Conservation (phyloP, 73 alveolate genomes). For the Paramecium pentaurelia region DNA sequence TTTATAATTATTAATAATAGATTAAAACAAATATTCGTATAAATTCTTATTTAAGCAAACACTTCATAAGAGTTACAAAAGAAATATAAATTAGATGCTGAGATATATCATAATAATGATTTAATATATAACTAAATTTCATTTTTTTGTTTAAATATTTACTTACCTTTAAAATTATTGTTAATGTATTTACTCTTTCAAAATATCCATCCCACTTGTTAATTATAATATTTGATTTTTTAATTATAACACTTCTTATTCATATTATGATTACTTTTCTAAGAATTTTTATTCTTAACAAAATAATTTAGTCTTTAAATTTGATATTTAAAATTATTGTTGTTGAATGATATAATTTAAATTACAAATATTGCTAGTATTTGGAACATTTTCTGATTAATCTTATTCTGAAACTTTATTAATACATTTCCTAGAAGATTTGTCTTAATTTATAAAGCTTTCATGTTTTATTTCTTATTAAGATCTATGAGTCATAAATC, state of each 20-base stretch:
- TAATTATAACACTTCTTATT: neutral
- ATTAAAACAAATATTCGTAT: neutral
- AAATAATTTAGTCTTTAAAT: slow-evolving; percentile 21
- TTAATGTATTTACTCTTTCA: neutral
- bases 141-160: neutral
- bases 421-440: neutral
- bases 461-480: neutral
- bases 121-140: neutral
- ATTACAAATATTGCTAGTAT: neutral
- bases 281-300: neutral
- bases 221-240: neutral
- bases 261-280: neutral
- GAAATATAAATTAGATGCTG: neutral
- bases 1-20: neutral
- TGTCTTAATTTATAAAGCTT: neutral
- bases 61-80: neutral
- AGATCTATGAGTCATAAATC: slow-evolving; percentile 11
- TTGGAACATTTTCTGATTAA: neutral
- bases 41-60: neutral
- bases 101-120: neutral
- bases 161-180: neutral
- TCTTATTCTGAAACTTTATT: neutral
- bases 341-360: slow-evolving; percentile 24
- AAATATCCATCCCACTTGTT: neutral
- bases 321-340: neutral